phyloP scores from a whole-genome alignment of 345 rosid genomes.

The Citrus inodora region DNA sequence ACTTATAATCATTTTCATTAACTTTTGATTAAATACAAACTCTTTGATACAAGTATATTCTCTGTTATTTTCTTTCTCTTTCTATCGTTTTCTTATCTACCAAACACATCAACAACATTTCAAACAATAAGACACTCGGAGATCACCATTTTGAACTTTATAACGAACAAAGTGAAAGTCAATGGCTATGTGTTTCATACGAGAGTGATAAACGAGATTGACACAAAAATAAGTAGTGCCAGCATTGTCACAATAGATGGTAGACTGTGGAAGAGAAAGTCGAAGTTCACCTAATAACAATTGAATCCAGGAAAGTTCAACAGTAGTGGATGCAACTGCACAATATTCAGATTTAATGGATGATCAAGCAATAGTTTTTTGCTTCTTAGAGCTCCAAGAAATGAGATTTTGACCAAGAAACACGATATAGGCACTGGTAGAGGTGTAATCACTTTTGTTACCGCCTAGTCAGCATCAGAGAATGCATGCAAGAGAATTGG shows the following conservation, averaged over 20 bases:
- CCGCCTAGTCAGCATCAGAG: not conserved
- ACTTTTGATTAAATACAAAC: too few relatives aligned
- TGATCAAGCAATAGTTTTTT: not conserved
- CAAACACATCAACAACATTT: too few relatives aligned
- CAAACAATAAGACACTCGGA: not conserved
- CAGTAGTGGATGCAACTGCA: not conserved
- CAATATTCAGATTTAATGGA: not conserved
- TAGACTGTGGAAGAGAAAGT: not conserved
- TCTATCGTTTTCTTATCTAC: too few relatives aligned
- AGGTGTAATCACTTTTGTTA: not conserved
- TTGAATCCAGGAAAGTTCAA: not conserved
- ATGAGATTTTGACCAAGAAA: not conserved
- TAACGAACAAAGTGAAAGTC: not conserved
- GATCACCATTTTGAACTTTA: not conserved
- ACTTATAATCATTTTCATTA: too few relatives aligned
- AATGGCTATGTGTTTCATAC: not conserved
- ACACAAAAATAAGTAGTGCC: not conserved
- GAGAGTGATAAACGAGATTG: not conserved
- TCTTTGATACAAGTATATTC: too few relatives aligned
- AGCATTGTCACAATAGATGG: not conserved
- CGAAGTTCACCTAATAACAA: not conserved
- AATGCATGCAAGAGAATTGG: not conserved
- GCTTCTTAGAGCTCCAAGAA: not conserved
- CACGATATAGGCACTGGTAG: not conserved
- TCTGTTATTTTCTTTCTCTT: too few relatives aligned